Evolutionary conservation across 805 yeast species (phyloP).

Genomic region (Torulaspora microellipsoides): DNA sequence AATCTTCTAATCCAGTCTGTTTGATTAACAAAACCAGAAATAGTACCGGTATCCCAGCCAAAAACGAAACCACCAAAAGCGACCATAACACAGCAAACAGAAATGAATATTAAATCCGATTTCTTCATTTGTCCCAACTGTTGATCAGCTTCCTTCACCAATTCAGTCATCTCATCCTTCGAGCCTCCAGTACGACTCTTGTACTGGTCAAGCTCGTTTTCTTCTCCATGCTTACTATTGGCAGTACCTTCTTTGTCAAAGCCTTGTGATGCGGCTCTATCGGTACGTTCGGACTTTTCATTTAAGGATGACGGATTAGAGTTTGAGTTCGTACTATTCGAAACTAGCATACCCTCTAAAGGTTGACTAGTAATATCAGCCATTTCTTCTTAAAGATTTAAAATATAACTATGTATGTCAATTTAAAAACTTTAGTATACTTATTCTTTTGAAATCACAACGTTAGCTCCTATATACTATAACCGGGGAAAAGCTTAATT

Average conservation of each 20-base stretch:
- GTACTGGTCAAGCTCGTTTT: slow-evolving; percentile 11
- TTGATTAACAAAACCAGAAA: slow-evolving; percentile 62
- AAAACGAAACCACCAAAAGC: slow-evolving; percentile 48
- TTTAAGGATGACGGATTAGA: slow-evolving; percentile 8
- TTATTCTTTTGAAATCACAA: too few relatives aligned
- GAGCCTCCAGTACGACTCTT: slow-evolving; percentile 6
- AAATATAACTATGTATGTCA: too few relatives aligned
- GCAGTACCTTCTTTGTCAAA: slow-evolving; percentile 2
- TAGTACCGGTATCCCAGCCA: slow-evolving; percentile 79
- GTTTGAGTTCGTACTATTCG: slow-evolving; percentile 5
- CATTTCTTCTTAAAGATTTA: too few relatives aligned
- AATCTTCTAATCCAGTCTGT: slow-evolving; percentile 53
- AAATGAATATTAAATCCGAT: slow-evolving; percentile 19
- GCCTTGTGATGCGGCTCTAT: neutral
- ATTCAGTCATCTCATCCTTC: slow-evolving; percentile 18
- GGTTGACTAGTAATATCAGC: too few relatives aligned
- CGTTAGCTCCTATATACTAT: too few relatives aligned
- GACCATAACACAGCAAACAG: slow-evolving; percentile 25
- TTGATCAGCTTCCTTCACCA: slow-evolving; percentile 20
- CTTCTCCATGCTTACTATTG: slow-evolving; percentile 2
- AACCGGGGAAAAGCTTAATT: too few relatives aligned
- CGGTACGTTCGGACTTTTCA: slow-evolving; percentile 4
- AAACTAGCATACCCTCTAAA: neutral
- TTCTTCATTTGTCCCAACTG: slow-evolving; percentile 9
- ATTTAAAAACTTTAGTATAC: too few relatives aligned